Conservation (phyloP, 352 stramenopile genomes). For the Phytopythium montanum region DNA sequence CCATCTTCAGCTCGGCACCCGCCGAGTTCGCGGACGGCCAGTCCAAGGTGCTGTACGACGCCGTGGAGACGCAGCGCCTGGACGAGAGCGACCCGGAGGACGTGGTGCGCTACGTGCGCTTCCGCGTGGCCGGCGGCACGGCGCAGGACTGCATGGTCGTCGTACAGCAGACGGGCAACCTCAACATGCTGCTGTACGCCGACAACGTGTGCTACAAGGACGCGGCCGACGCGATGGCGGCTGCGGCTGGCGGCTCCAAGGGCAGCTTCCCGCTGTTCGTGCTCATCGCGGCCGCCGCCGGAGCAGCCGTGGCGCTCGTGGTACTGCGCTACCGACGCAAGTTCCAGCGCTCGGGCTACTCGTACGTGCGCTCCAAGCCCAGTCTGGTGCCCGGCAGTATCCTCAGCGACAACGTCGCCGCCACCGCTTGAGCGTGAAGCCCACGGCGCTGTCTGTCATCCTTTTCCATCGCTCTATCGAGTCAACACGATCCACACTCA, state of each 20-base stretch:
- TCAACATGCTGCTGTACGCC: slow-evolving; percentile 54
- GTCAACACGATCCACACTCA: neutral
- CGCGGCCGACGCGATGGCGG: slow-evolving; percentile 20
- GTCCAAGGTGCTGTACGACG: slow-evolving; percentile 39
- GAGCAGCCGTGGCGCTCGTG: slow-evolving; percentile 27
- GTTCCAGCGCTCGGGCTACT: slow-evolving; percentile 52
- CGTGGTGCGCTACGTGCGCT: slow-evolving; percentile 50
- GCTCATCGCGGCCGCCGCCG: slow-evolving; percentile 32
- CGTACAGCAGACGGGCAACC: slow-evolving; percentile 31
- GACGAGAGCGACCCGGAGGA: slow-evolving; percentile 17
- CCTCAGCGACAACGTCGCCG: neutral
- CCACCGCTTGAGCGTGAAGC: neutral
- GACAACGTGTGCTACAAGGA: slow-evolving; percentile 50
- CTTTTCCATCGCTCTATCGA: neutral
- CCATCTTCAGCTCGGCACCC: slow-evolving; percentile 38
- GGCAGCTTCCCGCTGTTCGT: slow-evolving; percentile 32
- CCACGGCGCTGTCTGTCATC: neutral
- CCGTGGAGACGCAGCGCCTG: slow-evolving; percentile 48
- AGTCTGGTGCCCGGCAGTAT: slow-evolving; percentile 24
- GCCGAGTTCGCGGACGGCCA: slow-evolving; percentile 32
- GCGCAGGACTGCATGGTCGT: slow-evolving; percentile 51
- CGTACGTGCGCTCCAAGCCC: slow-evolving; percentile 53
- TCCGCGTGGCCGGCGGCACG: slow-evolving; percentile 28
- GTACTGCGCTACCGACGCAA: slow-evolving; percentile 42
- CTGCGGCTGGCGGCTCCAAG: slow-evolving; percentile 8